Base-by-base conservation (phyloP, 192 early-diverging fungal genomes). In the Coemansia sp. region DNA sequence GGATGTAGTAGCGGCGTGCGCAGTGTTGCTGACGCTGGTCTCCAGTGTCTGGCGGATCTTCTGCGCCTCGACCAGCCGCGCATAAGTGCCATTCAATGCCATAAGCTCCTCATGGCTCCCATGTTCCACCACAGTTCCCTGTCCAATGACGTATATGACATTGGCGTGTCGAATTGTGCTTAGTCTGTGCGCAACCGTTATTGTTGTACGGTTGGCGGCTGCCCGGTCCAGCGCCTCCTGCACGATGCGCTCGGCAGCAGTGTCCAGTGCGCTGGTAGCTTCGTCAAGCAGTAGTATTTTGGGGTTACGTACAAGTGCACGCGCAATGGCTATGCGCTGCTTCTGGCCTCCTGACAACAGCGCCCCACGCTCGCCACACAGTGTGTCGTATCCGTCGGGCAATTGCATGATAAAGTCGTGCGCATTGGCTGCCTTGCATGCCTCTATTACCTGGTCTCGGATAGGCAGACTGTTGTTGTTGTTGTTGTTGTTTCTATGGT, bases 281-380 rank as follows among this genome's bases (percentile, higher is more conserved):
- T 97, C 95, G 79, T 98, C 95, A 8, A 97, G 76, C 32, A 96
- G 68, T 63, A 99, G 86, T 10, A 98, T 93, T 23, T 76, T 75
- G 9, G 95, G 94, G 79, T 95, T 89, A 74, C 92, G 93, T 49
- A 96, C 86, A 58, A 98, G 84, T 19, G 94, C 94, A 44, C 95
- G 87, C 12, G 95, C 95, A 85, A 99, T 97, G 62, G 95, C 94
- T 72, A 97, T 94, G 67, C 96, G 90, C 72, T 96, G 97, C 78
- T 96, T 96, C 76, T 98, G 96, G 15, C 96, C 96, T 61, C 95
- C 96, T 23, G 92, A 93, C 7, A 98, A 68, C 77, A 88, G 72
- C 56, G 91, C 85, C 5, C 90, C 92, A 53, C 86, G 81, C 77
- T 97, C 95, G 59, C 97, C 97, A 19, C 95, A 93, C 61, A 89